Base-by-base conservation (phyloP, 352 stramenopile species). In the Phytophthora ohioensis region DNA sequence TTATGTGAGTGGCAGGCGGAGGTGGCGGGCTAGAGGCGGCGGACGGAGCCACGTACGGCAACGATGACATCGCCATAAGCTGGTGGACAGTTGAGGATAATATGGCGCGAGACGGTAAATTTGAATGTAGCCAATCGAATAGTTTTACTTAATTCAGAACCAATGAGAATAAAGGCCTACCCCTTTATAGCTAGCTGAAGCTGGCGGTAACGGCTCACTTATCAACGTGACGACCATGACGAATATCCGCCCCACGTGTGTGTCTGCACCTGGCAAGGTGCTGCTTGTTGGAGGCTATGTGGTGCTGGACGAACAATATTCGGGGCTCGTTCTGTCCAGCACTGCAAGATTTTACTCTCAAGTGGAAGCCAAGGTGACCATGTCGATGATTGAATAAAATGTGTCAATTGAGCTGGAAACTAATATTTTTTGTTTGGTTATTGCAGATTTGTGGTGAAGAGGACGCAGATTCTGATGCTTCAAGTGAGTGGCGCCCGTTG, bases 181-280 rank as follows among this genome's bases (percentile, higher is more conserved):
- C n/a, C 31, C 17, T 52, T 45, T 45, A 46, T 38, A 3, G 38
- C 21, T 43, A 58, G 32, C 39, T 51, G 38, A 72, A 62, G 39
- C 38, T 38, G 31, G 32, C n/a, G 27, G 9, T 46, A 36, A 31
- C 21, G 21, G 21, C 21, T 27, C 21, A 27, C 21, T 27, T 56
- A 56, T 56, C 53, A 35, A 58, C 32, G 30, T 64, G 31, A 21
- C 47, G 13, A 54, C 12, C 30, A 75, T 67, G 59, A 11, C 41
- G 30, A 64, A 15, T 36, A 41, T 74, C 11, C 35, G 39, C 15
- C 21, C 69, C 36, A 71, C 46, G 48, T 70, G 86, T 57, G 93
- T 98, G 43, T 99, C 95, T 43, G 95, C 93, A 41, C 97, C 97
- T 5, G 97, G 97, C n/a, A 99, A 99, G 76, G 92, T 98, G 53